phyloP scores from a whole-genome alignment of 192 early-diverging fungal species.

The Globomyces pollinis-pini region DNA sequence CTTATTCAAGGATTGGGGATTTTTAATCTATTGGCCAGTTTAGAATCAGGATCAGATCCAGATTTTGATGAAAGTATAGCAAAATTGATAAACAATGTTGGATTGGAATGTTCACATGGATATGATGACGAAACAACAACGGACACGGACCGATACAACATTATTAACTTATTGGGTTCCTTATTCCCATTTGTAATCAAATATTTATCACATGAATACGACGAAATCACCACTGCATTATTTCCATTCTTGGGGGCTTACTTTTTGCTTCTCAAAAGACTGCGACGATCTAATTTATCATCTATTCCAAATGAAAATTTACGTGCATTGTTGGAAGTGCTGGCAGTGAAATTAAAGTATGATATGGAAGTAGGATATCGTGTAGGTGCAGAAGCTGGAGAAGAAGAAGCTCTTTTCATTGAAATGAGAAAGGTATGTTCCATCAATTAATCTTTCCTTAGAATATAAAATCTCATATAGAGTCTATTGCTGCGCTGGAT shows the following conservation, averaged over 20 bases:
- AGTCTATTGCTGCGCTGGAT: conserved; percentile 68
- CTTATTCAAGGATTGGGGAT: conserved; percentile 71
- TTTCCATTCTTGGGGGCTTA: conserved; percentile 71
- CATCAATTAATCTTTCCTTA: conserved; percentile 1
- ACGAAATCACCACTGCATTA: conserved; percentile 70
- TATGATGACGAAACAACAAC: conserved; percentile 42
- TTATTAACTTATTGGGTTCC: conserved; percentile 62
- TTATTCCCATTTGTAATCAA: conserved; percentile 72
- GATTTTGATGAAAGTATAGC: conserved; percentile 65
- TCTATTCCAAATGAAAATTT: conserved; percentile 19
- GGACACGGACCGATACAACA: conserved; percentile 35
- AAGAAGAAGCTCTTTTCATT: conserved; percentile 67
- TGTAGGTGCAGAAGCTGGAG: conserved; percentile 62
- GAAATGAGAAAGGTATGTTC: conserved; percentile 57
- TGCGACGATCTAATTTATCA: not conserved
- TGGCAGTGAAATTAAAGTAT: conserved; percentile 86
- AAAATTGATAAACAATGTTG: conserved; percentile 63
- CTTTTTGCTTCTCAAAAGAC: conserved; percentile 56
- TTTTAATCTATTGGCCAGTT: conserved; percentile 33
- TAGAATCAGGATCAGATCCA: conserved; percentile 33
- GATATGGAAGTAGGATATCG: conserved; percentile 74
- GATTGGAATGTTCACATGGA: conserved; percentile 62
- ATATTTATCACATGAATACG: conserved; percentile 72
- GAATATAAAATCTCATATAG: conserved; percentile 38
- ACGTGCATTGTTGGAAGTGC: conserved; percentile 45